Conservation (phyloP, 805 yeast genomes). For the Lachancea sp. region DNA sequence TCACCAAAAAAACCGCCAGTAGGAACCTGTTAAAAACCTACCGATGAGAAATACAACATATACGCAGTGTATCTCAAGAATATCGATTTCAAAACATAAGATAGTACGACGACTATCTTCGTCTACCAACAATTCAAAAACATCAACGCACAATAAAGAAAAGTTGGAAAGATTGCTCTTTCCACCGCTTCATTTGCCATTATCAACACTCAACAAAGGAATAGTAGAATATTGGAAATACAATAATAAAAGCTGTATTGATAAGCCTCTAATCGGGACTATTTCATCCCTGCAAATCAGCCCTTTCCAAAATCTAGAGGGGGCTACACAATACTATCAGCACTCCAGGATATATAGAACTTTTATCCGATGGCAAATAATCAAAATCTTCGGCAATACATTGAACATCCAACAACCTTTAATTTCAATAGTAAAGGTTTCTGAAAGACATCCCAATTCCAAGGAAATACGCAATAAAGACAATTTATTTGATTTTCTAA, state of each 20-base stretch:
- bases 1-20: too few relatives aligned
- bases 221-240: constrained; percentile 2
- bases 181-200: too few relatives aligned
- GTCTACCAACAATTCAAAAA: too few relatives aligned
- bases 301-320: background rate
- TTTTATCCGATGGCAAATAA: constrained; percentile 6
- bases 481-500: constrained; percentile 9
- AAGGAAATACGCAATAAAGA: background rate
- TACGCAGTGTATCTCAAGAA: too few relatives aligned
- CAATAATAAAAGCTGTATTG: background rate
- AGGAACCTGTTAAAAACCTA: too few relatives aligned
- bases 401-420: background rate
- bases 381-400: background rate
- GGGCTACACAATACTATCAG: background rate
- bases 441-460: background rate
- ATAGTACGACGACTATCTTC: too few relatives aligned
- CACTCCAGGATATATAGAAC: background rate
- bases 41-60: too few relatives aligned
- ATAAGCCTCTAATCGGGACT: background rate
- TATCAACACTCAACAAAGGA: background rate
- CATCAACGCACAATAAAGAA: too few relatives aligned
- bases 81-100: too few relatives aligned
- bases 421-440: too few relatives aligned
- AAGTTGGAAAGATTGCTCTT: too few relatives aligned
- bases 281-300: too few relatives aligned